Base-by-base conservation (phyloP, 768 basidiomycete genomes). In the Flagelloscypha sp. region DNA sequence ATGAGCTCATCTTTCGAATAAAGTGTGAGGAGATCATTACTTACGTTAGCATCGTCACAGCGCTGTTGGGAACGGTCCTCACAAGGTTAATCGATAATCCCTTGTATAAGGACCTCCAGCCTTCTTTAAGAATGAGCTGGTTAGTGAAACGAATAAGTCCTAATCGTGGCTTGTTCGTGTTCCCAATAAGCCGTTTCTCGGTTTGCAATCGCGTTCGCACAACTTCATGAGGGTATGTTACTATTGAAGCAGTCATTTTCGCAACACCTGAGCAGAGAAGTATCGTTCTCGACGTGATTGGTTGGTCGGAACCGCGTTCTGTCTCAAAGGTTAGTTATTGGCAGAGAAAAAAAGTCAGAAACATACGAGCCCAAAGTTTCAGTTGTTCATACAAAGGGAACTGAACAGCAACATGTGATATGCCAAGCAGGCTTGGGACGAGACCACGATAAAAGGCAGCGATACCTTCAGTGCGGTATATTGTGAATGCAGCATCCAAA, bases 221-320 rank as follows among this genome's bases (percentile, higher is more conserved):
- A 28, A 99, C 95, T 58, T 99, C 95, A 60, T 99, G 95, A 1
- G 95, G 95, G 56, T 99, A 99, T 22, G 95, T 98, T 24, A 83
- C 85, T 13, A 97, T 63, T 12, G 90, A 92, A 6, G 95, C 95
- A 1, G 86, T 80, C 86, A 97, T 95, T 57, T 99, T 99, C 15
- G 92, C 84, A 18, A 78, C 61, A n/a, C 86, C 88, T 12, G 89
- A 93, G 64, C 92, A 98, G 13, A 81, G 57, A 11, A 99, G 78
- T 45, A 98, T 93, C 15, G 76, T 65, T 31, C 65, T 56, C 9
- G 75, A 72, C 1, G 75, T 58, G 8, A 92, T 57, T 2, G 67
- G 74, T 29, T 54, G 53, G 12, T 65, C 58, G 12, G 69, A 61
- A 41, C 70, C 63, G 27, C 58, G 55, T 46, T 70, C 73, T 74